A percentile compares a stretch with the other conserved stretches of the same genome.
Conservation (phyloP, 2,329 filamentous ascomycete species). For the Arthroderma uncinatum region DNA sequence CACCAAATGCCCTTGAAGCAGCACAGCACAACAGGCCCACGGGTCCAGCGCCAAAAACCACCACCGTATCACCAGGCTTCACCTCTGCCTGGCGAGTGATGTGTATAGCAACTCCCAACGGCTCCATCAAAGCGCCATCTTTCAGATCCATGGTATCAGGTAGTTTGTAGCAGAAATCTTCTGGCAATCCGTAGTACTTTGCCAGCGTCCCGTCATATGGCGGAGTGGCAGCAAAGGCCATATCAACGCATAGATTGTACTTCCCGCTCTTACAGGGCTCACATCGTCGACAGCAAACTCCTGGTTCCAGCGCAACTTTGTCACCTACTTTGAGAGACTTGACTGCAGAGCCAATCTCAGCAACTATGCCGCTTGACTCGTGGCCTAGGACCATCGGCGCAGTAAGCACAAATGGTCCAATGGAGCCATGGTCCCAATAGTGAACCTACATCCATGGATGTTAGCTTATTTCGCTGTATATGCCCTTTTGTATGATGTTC, state of each 20-base stretch:
- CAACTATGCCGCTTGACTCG: conserved; percentile 60
- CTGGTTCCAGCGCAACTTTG: conserved; percentile 58
- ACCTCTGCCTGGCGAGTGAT: conserved; percentile 64
- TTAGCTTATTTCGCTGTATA: not conserved
- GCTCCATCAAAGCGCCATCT: conserved; percentile 85
- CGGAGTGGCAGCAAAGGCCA: conserved; percentile 90
- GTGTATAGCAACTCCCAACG: conserved; percentile 75
- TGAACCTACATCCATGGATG: conserved; percentile 29
- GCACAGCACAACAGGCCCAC: conserved; percentile 81
- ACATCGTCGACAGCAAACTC: conserved; percentile 54
- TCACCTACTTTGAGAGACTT: conserved; percentile 51
- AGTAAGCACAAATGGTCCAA: conserved; percentile 36
- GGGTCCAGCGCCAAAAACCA: conserved; percentile 78
- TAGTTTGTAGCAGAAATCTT: conserved; percentile 89
- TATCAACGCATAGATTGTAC: conserved; percentile 68
- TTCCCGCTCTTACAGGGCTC: conserved; percentile 55
- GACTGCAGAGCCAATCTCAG: conserved; percentile 56
- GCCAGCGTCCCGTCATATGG: conserved; percentile 82
- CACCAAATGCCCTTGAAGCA: conserved; percentile 76
- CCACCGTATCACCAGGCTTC: conserved; percentile 61
- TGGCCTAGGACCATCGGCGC: conserved; percentile 51
- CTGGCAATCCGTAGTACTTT: conserved; percentile 70
- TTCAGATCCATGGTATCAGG: conserved; percentile 65
- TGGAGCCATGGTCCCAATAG: conserved; percentile 39
- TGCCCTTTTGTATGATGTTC: too few relatives aligned